Conservation (phyloP, 176 grass and related monocot species). For the Oryza punctata region DNA sequence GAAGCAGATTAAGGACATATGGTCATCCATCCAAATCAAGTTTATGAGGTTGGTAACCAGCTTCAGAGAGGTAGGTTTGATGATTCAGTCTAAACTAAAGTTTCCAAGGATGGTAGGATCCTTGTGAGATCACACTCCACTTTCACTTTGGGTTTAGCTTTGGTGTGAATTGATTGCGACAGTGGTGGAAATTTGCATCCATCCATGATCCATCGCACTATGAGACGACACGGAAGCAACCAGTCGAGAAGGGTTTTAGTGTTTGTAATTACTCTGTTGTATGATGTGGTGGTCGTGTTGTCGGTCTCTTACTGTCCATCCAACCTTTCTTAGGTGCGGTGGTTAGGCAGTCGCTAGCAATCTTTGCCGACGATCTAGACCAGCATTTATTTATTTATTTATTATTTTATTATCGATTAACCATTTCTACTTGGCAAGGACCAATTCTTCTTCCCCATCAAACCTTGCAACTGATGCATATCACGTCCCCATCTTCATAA, state of each 20-base stretch:
- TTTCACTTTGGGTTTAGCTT: not conserved
- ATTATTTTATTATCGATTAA: slow-evolving; percentile 3
- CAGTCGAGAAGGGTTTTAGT: not conserved
- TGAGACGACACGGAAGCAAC: not conserved
- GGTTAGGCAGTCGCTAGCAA: slow-evolving; percentile 29
- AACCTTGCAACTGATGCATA: not conserved
- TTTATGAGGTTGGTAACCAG: not conserved
- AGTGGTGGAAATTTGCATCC: not conserved
- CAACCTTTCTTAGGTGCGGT: slow-evolving; percentile 6
- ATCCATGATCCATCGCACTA: not conserved
- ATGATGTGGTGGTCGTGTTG: not conserved
- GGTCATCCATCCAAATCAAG: not conserved
- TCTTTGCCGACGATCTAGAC: slow-evolving; percentile 7
- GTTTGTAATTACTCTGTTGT: not conserved
- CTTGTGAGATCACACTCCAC: not conserved
- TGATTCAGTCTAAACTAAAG: not conserved
- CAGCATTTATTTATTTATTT: not conserved
- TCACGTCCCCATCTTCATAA: no score
- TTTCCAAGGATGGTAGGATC: not conserved
- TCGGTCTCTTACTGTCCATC: slow-evolving; percentile 5
- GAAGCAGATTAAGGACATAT: not conserved
- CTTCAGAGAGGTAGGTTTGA: not conserved
- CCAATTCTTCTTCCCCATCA: not conserved
- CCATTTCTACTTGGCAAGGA: not conserved
- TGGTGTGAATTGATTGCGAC: not conserved